Conservation (phyloP, 2,329 filamentous ascomycete species). For the Trichothecium sympodiale region DNA sequence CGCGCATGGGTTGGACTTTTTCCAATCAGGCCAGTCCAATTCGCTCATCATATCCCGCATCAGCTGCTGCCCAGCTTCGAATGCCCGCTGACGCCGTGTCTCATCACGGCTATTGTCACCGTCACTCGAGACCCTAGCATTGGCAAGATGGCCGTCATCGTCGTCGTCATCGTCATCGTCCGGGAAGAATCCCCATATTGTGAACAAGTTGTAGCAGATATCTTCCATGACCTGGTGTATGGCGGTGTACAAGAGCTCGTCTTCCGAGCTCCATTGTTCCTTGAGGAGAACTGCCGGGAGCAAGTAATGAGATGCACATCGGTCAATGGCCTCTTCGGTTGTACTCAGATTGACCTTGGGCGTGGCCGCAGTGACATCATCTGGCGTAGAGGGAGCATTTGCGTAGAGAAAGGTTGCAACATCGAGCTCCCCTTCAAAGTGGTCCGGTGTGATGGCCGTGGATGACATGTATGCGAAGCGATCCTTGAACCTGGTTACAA, state of each 20-base stretch:
- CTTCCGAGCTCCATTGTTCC: slow-evolving; percentile 24
- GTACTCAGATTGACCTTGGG: slow-evolving; percentile 17
- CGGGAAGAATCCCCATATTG: not conserved
- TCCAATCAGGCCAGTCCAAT: slow-evolving; percentile 51
- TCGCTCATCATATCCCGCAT: slow-evolving; percentile 28
- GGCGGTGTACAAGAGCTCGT: slow-evolving; percentile 32
- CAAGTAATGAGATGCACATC: slow-evolving; percentile 37
- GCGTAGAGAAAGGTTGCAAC: slow-evolving; percentile 29
- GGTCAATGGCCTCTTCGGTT: slow-evolving; percentile 24
- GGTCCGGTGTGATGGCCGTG: slow-evolving; percentile 11
- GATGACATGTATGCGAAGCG: slow-evolving; percentile 33
- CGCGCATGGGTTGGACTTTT: slow-evolving; percentile 39
- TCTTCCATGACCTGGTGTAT: slow-evolving; percentile 24
- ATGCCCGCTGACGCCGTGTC: not conserved
- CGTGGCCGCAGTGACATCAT: slow-evolving; percentile 8
- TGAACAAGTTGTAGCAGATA: slow-evolving; percentile 25
- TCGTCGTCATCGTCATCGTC: not conserved
- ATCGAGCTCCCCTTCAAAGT: slow-evolving; percentile 25
- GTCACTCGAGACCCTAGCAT: no score
- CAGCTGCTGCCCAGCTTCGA: slow-evolving; percentile 7
- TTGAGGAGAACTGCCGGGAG: slow-evolving; percentile 12
- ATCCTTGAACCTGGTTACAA: slow-evolving; percentile 50
- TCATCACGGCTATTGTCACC: not conserved
- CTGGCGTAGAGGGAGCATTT: slow-evolving; percentile 20
- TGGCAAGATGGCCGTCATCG: no score